Base-by-base conservation (phyloP, 2,329 filamentous ascomycete species). In the Diaporthe batatas region DNA sequence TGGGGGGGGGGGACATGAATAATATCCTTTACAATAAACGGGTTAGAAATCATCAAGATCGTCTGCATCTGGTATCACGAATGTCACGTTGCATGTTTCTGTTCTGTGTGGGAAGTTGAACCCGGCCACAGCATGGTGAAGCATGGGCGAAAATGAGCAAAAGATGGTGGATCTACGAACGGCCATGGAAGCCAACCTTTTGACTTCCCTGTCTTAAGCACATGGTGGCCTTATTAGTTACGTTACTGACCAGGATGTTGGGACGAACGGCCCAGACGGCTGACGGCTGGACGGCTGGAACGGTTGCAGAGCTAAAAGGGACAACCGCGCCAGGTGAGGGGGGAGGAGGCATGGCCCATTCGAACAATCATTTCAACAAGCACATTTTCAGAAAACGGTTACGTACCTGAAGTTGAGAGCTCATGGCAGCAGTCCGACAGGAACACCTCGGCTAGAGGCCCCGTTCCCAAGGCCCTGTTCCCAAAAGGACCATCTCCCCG, bases 321-420 rank as follows among this genome's bases (percentile, higher is more conserved):
- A 16, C 57, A n/a, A 32, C 29, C 44, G 29, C 12, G n/a, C 44
- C 62, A 65, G 44, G 62, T 51, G 62, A 65, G 29, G 34, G 12
- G 47, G n/a, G n/a, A n/a, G 12, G 39, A 42, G 39, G 34, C 34
- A 12, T 39, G 42, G 36, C 12, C 14, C 21, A 42, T 65, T 65
- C 2, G 44, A n/a, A 36, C 44, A 51, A 44, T 36, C 39, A 36
- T 18, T 36, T 21, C 14, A 51, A 36, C 59, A 21, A 65, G 18
- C 29, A 32, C 25, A 29, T 11, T 36, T 29, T 42, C 44, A 34
- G 59, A 25, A 34, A 42, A 65, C 59, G 36, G 59, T 42, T 51
- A 34, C 29, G 32, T 34, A 18, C 32, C 29, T 51, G 62, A 36
- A 49, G 44, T 36, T 47, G 44, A 47, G 36, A 11, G 34, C n/a